These are phyloP conservation scores for Iris macrosiphon DNA, from an alignment of 106 monocot species.

Conservation along the genomic window DNA sequence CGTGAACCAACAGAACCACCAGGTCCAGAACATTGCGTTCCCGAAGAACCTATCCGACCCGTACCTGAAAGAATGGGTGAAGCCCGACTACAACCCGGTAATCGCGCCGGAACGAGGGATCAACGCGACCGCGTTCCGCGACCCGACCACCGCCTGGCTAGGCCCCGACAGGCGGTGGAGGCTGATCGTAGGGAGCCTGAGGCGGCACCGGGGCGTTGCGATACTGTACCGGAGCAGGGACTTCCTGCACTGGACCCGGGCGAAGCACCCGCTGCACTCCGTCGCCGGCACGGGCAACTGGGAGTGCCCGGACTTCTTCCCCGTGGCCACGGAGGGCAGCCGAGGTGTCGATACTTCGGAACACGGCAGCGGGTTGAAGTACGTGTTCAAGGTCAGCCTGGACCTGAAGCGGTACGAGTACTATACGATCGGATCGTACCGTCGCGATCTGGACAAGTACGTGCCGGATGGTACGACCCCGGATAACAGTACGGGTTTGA, in stretches of 20 bases:
- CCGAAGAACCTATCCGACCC: conserved; percentile 77
- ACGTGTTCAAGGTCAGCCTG: conserved; percentile 77
- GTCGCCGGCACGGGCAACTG: conserved; percentile 47
- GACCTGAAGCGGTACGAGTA: conserved; percentile 55
- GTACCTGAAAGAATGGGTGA: conserved; percentile 65
- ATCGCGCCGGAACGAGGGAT: conserved; percentile 26
- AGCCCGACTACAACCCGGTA: conserved; percentile 80
- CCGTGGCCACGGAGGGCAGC: conserved; percentile 22
- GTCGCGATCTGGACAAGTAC: conserved; percentile 22
- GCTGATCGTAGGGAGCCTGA: conserved; percentile 30
- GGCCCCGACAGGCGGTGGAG: conserved; percentile 41
- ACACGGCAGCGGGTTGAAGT: conserved; percentile 11
- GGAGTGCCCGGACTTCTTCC: conserved; percentile 91
- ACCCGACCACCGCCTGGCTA: conserved; percentile 81
- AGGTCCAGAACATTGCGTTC: conserved; percentile 81
- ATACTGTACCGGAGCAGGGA: conserved; percentile 61
- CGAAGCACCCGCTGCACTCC: conserved; percentile 49
- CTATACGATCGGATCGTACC: conserved; percentile 71
- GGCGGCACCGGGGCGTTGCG: conserved; percentile 17
- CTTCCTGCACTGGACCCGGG: conserved; percentile 43
- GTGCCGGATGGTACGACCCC: conserved; percentile 33
- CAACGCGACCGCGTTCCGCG: conserved; percentile 51
- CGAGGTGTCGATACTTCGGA: conserved; percentile 31
- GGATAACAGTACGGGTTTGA: conserved; percentile 46
- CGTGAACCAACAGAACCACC: conserved; percentile 27